A percentile compares a stretch with the other conserved stretches of the same genome.
phyloP scores from a whole-genome alignment of 106 monocot genomes.

The Acanthochlamys bracteata region DNA sequence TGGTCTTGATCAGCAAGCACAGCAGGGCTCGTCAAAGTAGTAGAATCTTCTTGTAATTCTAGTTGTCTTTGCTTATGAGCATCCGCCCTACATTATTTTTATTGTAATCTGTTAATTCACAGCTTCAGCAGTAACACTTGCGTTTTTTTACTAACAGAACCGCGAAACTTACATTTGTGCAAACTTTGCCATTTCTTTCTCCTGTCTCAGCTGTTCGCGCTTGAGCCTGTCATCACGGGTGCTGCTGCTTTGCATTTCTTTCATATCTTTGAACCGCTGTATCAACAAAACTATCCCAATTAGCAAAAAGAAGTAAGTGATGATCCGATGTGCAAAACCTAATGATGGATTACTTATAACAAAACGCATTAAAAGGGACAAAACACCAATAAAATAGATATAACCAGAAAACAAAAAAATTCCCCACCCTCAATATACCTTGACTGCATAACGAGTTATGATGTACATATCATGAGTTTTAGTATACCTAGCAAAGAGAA shows the following conservation, averaged over 20 bases:
- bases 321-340: too few species aligned
- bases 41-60: slow-evolving; percentile 39
- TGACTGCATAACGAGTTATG: too few species aligned
- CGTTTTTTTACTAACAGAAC: too few species aligned
- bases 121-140: too few species aligned
- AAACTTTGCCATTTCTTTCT: slow-evolving; percentile 97
- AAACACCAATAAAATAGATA: too few species aligned
- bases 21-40: slow-evolving; percentile 9
- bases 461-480: too few species aligned
- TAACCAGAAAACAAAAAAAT: too few species aligned
- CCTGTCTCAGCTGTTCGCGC: slow-evolving; percentile 88
- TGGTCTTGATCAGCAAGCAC: slow-evolving; percentile 41
- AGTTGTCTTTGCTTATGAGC: slow-evolving; percentile 57
- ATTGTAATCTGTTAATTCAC: too few species aligned
- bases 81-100: slow-evolving; percentile 57
- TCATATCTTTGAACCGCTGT: slow-evolving; percentile 98
- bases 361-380: too few species aligned
- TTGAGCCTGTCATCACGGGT: slow-evolving; percentile 93
- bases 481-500: too few species aligned
- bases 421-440: too few species aligned
- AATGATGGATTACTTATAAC: too few species aligned
- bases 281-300: background rate
- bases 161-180: slow-evolving; percentile 72
- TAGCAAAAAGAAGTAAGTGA: background rate
- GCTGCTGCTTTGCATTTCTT: slow-evolving; percentile 85